These are phyloP conservation scores for Cercospora sp. DNA, from an alignment of 2,329 filamentous ascomycete species.

Conservation along the genomic window DNA sequence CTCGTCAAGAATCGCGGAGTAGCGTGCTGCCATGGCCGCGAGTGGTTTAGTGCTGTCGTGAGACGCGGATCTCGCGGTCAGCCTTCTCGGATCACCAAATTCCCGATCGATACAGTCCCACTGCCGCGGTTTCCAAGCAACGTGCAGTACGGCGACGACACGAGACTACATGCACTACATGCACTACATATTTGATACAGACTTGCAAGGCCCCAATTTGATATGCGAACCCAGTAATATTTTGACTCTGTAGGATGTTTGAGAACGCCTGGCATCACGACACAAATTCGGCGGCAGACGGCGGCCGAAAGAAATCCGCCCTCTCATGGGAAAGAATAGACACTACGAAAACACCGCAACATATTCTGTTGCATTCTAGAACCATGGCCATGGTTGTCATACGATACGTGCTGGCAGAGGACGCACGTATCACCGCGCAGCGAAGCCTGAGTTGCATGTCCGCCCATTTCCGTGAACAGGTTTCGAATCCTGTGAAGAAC, in stretches of 20 bases:
- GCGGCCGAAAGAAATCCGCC: background rate
- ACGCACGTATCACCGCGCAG: background rate
- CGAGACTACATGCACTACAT: background rate
- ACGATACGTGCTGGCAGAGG: background rate
- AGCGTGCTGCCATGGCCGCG: background rate
- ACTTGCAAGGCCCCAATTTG: too few species aligned
- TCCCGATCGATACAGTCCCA: background rate
- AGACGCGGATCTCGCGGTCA: background rate
- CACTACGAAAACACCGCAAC: background rate
- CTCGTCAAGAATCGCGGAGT: background rate
- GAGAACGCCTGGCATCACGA: too few species aligned
- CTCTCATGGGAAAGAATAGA: background rate
- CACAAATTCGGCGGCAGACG: background rate
- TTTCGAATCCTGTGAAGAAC: background rate
- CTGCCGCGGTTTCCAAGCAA: background rate
- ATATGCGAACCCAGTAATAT: too few species aligned
- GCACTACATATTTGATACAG: background rate
- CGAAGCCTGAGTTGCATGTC: background rate
- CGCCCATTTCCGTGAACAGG: background rate
- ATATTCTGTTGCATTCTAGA: background rate
- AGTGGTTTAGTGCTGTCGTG: conserved; percentile 4
- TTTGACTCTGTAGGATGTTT: too few species aligned
- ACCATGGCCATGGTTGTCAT: background rate
- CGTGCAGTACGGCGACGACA: background rate
- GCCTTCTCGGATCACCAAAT: background rate